Evolutionary conservation across 106 monocot genomes (phyloP).

Genomic region (Amphibolis antarctica): DNA sequence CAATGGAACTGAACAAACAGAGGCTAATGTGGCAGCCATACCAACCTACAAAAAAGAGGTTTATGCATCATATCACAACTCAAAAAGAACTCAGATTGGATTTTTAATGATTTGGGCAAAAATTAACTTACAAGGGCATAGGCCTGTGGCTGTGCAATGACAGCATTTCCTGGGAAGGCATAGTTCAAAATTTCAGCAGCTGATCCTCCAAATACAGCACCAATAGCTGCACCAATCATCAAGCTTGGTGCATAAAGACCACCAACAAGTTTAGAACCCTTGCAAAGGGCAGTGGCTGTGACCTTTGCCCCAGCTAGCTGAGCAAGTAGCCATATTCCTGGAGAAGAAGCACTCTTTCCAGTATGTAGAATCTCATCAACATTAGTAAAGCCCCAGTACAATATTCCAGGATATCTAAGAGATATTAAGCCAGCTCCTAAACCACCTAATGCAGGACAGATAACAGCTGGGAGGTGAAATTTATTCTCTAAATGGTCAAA

Average conservation of each 20-base stretch:
- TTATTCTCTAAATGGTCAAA: slow-evolving; percentile 79
- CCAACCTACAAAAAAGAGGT: slow-evolving; percentile 54
- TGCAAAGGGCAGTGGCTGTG: slow-evolving; percentile 91
- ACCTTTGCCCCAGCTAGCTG: slow-evolving; percentile 87
- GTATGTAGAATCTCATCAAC: slow-evolving; percentile 98
- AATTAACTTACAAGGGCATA: slow-evolving; percentile 69
- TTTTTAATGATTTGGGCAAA: background rate
- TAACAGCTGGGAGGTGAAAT: slow-evolving; percentile 76
- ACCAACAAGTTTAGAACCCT: slow-evolving; percentile 94
- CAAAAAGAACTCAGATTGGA: background rate
- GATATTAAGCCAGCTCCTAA: slow-evolving; percentile 96
- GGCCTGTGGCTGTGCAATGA: slow-evolving; percentile 96
- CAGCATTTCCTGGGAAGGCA: slow-evolving; percentile 85
- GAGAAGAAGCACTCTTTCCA: slow-evolving; percentile 97
- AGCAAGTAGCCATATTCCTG: slow-evolving; percentile 96
- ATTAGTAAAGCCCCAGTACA: slow-evolving; percentile 99
- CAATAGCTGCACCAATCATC: slow-evolving; percentile 96
- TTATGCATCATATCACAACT: background rate
- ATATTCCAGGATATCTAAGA: slow-evolving; percentile 85
- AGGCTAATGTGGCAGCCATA: slow-evolving; percentile 97
- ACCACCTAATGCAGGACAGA: slow-evolving; percentile 95
- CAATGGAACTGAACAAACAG: slow-evolving; percentile 97
- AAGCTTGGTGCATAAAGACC: slow-evolving; percentile 99
- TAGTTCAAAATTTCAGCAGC: slow-evolving; percentile 88
- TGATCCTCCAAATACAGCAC: slow-evolving; percentile 96